Base-by-base conservation (phyloP, 2,329 filamentous ascomycete species). In the Diaporthe sp. region DNA sequence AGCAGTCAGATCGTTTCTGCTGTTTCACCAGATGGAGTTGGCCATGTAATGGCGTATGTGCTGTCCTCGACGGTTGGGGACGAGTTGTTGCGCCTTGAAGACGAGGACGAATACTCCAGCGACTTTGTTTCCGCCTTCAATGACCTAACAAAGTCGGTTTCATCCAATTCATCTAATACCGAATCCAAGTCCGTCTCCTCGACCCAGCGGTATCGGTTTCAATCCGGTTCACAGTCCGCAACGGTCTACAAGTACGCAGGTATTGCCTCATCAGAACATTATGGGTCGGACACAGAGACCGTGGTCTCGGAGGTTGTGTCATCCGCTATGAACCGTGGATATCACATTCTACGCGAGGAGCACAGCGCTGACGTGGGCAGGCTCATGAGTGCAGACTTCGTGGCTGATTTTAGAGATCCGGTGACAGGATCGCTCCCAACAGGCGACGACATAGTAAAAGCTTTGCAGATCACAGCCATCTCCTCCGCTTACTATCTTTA, bases 401-500 rank as follows among this genome's bases (percentile, higher is more conserved):
- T 75, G 25, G 74, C 71, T 42, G 71, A 73, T 65, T 75, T 73
- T 19, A 58, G 71, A 70, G 74, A 75, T 51, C 74, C 74, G 17
- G 56, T 39, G 10, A 71, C 74, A 25, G 74, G 66, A 55, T 50
- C 61, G 30, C 71, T 75, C 37, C 66, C 74, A 39, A 15, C 32
- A 50, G 71, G 71, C 37, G 71, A 71, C 51, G 55, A 63, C 19
- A 44, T 37, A 13, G 71, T 75, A 17, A 32, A 66, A 56, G 51
- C 58, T 30, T 35, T 75, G 47, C 74, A 75, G 44, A 73, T 75
- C 30, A 68, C 71, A 25, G 71, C 71, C 50, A 73, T 75, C 25
- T 66, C 74, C 17, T 73, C 71, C 30, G 68, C 74, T 32, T 75
- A 71, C 66, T 75, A 75, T 32, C 74, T 75, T 13, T 73, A 71